These are phyloP conservation scores for Vitis hybrid DNA, from an alignment of 177 flowering plant species.

Conservation along the genomic window DNA sequence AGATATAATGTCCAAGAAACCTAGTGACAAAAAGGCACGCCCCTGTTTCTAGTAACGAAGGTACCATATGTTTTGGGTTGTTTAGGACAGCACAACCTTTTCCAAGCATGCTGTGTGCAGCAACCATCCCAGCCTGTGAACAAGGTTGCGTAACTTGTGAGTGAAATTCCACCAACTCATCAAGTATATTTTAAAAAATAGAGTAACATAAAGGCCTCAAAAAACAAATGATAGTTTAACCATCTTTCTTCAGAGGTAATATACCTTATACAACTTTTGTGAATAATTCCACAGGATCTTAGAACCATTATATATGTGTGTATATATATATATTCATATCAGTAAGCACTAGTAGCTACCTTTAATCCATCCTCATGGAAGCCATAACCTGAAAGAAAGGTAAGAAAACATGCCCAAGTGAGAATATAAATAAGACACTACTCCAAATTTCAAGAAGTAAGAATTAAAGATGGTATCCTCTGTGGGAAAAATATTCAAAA, in stretches of 20 bases:
- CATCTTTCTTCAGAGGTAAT: no score
- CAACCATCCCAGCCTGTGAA: conserved; percentile 76
- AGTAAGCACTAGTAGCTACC: conserved; percentile 34
- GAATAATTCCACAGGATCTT: background rate
- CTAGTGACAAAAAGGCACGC: conserved; percentile 18
- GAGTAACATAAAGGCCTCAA: background rate
- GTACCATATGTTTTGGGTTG: no score
- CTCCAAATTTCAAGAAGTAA: background rate
- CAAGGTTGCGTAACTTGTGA: conserved; percentile 10
- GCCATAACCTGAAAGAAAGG: conserved; percentile 69
- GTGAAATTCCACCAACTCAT: background rate
- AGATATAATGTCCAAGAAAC: conserved; percentile 57
- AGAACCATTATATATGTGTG: background rate
- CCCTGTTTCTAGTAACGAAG: no score
- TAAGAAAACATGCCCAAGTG: background rate
- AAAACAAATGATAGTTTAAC: no score
- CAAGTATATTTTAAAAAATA: background rate
- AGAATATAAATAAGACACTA: background rate
- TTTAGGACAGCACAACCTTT: no score
- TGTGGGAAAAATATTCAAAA: no score
- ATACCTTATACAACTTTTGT: background rate
- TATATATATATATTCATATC: background rate
- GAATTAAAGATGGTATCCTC: background rate
- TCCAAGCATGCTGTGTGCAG: no score
- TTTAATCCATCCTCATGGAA: conserved; percentile 97